A percentile compares a stretch with the other conserved stretches of the same genome.
Conservation (phyloP, 2,329 filamentous ascomycete genomes). For the Clarireedia homoeocarpa region DNA sequence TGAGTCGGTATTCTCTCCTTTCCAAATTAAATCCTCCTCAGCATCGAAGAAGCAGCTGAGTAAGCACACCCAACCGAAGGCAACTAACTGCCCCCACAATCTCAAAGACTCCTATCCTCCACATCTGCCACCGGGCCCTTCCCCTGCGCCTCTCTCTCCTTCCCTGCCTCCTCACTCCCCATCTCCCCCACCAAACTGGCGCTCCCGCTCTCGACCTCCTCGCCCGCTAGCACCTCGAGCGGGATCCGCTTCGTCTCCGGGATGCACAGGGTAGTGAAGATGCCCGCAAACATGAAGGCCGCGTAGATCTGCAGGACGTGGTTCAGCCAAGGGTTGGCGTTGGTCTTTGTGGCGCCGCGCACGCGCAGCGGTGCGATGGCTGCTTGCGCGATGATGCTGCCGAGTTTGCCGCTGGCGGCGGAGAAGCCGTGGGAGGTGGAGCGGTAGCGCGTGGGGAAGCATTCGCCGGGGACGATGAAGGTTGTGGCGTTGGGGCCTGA, state of each 20-base stretch:
- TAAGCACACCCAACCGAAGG: background rate
- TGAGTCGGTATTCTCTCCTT: too few relatives aligned
- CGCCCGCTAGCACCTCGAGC: constrained; percentile 62
- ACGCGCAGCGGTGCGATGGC: constrained; percentile 48
- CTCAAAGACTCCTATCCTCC: background rate
- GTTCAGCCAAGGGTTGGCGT: constrained; percentile 46
- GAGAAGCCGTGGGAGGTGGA: constrained; percentile 58
- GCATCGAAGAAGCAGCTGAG: background rate
- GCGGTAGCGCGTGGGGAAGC: constrained; percentile 56
- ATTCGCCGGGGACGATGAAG: constrained; percentile 53
- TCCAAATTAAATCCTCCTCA: too few relatives aligned
- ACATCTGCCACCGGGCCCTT: background rate
- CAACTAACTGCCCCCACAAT: background rate
- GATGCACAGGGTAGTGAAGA: constrained; percentile 60
- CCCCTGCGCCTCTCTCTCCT: background rate
- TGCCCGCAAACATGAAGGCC: constrained; percentile 70
- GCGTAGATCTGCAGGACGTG: constrained; percentile 72
- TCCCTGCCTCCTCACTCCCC: background rate
- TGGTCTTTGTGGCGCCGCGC: constrained; percentile 28
- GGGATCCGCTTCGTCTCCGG: constrained; percentile 72
- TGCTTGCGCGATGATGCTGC: constrained; percentile 58
- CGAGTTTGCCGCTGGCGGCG: constrained; percentile 59
- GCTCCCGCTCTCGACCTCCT: constrained; percentile 29
- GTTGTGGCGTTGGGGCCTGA: constrained; percentile 29
- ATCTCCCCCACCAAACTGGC: too few relatives aligned